Base-by-base conservation (phyloP, 2,329 filamentous ascomycete species). In the Pezicula carpinea region DNA sequence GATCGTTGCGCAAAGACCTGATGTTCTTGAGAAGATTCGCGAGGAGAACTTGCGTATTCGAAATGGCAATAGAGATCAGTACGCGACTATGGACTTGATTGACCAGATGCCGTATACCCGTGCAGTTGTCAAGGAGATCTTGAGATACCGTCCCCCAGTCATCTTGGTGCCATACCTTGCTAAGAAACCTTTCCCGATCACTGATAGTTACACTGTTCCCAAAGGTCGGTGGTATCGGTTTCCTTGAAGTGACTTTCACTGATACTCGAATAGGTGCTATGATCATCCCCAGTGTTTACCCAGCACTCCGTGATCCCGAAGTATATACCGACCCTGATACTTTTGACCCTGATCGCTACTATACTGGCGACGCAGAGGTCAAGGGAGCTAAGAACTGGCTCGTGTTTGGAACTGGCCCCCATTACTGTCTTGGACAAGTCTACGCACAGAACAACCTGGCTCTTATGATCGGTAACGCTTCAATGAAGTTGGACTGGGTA, bases 131-230 rank as follows among this genome's bases (percentile, higher is more conserved):
- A 89, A 87, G 59, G 90, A 96, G 73, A 85, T 89, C 49, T 80
- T 96, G 55, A 88, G 93, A 64, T 97, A 95, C 76, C 87, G 92
- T 47, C 93, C 93, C 54, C 93, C 93, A 47, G 93, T 99, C 61
- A 79, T 96, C 68, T 96, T 99, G 89, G 89, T 96, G 43, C 93
- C 93, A 29, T 97, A 97, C 69, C 68, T 91, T 52, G 89, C 84
- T 55, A 97, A 97, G 84, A 96, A 95, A 76, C 73, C 87, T 47
- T 99, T 97, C 78, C 91, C 91, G 43, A 85, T 99, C 59, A 89
- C 87, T 21, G 80, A 86, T 31, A 78, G 75, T 31, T 96, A 97
- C 71, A 96, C 90, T n/a, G 84, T 92, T 43, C 88, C 89, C 61
- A 97, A 97, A 75, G 87, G 81, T 80, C 63, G 62, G 71, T 53